Evolutionary conservation across 129 eudicot species (phyloP).

Genomic region (Arctium minus): DNA sequence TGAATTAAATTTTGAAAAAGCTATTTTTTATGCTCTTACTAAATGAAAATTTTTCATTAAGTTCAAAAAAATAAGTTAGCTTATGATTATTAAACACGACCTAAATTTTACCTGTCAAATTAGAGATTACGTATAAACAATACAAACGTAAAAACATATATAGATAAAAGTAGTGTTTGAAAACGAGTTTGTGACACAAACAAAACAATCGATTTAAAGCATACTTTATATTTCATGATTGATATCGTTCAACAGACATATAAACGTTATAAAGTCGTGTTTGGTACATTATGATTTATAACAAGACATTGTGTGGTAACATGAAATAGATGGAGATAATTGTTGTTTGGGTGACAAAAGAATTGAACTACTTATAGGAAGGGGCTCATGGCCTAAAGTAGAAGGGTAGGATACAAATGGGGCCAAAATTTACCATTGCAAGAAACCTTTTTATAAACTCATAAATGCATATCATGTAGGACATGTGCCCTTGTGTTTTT

Average conservation of each 20-base stretch:
- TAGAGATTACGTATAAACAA: background rate
- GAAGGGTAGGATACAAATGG: slow-evolving; percentile 14
- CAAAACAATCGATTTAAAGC: background rate
- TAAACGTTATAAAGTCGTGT: background rate
- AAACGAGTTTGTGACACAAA: background rate
- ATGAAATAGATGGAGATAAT: background rate
- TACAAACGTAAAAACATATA: background rate
- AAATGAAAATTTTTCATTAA: background rate
- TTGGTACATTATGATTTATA: background rate
- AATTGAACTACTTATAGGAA: background rate
- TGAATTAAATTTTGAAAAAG: background rate
- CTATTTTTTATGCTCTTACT: background rate
- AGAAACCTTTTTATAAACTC: slow-evolving; percentile 24
- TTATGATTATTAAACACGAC: background rate
- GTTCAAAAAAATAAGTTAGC: background rate
- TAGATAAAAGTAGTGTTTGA: background rate
- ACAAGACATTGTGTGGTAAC: background rate
- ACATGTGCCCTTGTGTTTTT: slow-evolving; percentile 22
- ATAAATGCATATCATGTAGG: slow-evolving; percentile 24
- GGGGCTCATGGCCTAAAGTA: background rate
- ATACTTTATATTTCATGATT: background rate
- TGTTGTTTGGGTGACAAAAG: background rate
- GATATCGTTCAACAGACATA: background rate
- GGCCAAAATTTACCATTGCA: slow-evolving; percentile 21
- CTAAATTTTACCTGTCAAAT: background rate